These are phyloP conservation scores for Pseudognaphalium luteoalbum DNA, from an alignment of 129 eudicot genomes.

Conservation along the genomic window DNA sequence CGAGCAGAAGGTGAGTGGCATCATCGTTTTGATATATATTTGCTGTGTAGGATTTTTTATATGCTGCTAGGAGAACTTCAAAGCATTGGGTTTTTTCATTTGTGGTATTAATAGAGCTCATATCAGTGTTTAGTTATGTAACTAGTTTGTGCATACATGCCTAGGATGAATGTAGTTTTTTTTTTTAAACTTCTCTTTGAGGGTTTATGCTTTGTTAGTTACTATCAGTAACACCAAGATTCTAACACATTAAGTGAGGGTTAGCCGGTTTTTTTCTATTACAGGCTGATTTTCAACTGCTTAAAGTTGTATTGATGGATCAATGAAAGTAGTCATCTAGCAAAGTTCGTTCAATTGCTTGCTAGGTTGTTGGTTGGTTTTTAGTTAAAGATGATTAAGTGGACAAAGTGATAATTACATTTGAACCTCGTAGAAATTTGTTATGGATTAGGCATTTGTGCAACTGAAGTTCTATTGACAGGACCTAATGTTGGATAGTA, in stretches of 20 bases:
- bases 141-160: background rate
- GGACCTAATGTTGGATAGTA: background rate
- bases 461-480: background rate
- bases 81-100: background rate
- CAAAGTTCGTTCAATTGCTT: background rate
- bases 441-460: background rate
- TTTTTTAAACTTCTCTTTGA: no score
- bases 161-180: background rate
- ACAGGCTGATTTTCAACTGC: background rate
- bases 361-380: background rate
- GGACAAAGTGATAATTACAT: background rate
- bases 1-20: constrained; percentile 65
- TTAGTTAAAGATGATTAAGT: background rate
- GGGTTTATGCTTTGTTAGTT: background rate
- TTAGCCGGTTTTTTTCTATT: background rate
- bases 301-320: background rate
- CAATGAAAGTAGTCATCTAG: background rate
- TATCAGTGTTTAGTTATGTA: no score
- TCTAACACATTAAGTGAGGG: background rate
- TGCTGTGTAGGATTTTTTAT: background rate
- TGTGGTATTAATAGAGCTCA: background rate
- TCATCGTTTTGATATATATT: background rate
- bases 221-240: background rate
- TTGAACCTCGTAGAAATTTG: background rate
- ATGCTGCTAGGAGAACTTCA: background rate